Evolutionary conservation across 805 yeast genomes (phyloP), one percentile per base, ranked within the genome.

Genomic region (Saccharomycopsis javanensis): DNA sequence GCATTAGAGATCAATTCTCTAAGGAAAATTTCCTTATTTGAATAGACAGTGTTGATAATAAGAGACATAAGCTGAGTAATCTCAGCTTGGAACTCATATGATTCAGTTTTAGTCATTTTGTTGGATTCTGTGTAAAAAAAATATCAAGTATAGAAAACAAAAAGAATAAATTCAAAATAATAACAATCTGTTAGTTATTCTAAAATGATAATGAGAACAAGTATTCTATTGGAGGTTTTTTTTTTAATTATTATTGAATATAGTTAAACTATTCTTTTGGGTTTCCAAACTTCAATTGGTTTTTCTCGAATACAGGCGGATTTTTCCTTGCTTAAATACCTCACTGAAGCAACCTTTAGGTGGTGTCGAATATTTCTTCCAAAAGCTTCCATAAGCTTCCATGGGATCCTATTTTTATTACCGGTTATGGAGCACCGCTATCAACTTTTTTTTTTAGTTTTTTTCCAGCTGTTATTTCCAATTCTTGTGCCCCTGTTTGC

Each of bases 21-120:
- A 71, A 94, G 80, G 85, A 94, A 94, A 69, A 94, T 94, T 77
- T 94, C 99, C 81, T 94, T 94, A 86, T 94, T 94, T 56, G 99
- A 94, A 79, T 94, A 94, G 69, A 94, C 99, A 58, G 99, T 94
- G 89, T 94, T 94, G 79, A 94, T 94, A 90, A 94, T 89, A 82
- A 94, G 85, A 76, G 97, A 89, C 98, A 94, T 86, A 84, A 94
- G 82, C 96, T 94, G 99, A 86, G 98, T 89, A 77, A 94, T 94
- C 90, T 94, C 99, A 83, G 99, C 99, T 77, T 95, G 97, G 78
- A 94, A 94, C 81, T 92, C 98, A 73, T 82, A 88, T 60, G 95
- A 85, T 80, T 87, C 95, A 71, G 82, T 61, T 61, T 76, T 78
- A 74, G 53, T 8, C 48, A 42, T 42, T 3, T 23, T 42, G 7